Conservation (phyloP, 2,329 filamentous ascomycete genomes). For the Trichoderma citrinoviride region DNA sequence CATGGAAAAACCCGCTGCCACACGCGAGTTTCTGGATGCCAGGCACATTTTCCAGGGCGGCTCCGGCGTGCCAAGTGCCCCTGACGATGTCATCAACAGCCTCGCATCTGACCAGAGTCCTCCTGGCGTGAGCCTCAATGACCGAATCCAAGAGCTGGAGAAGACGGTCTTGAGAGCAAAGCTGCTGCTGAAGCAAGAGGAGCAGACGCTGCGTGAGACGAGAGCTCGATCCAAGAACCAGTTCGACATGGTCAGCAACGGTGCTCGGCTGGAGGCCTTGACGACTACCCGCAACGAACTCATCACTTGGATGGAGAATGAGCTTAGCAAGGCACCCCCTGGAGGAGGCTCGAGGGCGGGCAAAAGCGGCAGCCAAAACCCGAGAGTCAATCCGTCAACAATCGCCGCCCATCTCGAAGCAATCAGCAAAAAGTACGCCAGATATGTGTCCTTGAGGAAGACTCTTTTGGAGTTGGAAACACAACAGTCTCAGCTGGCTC, state of each 20-base stretch:
- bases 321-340: slow-evolving; percentile 53
- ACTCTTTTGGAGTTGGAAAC: slow-evolving; percentile 45
- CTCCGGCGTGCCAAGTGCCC: slow-evolving; percentile 48
- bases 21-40: slow-evolving; percentile 49
- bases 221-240: slow-evolving; percentile 40
- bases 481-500: slow-evolving; percentile 32
- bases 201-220: slow-evolving; percentile 51
- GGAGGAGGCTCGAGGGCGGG: slow-evolving; percentile 31
- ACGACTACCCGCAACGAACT: slow-evolving; percentile 56
- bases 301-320: slow-evolving; percentile 64
- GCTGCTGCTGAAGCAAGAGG: slow-evolving; percentile 54
- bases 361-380: not conserved
- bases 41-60: slow-evolving; percentile 47
- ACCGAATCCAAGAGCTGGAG: slow-evolving; percentile 52
- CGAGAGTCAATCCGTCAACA: slow-evolving; percentile 9
- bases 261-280: slow-evolving; percentile 51
- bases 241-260: slow-evolving; percentile 38
- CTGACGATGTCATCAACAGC: slow-evolving; percentile 50
- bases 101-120: slow-evolving; percentile 44
- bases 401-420: slow-evolving; percentile 38
- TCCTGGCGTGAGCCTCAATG: slow-evolving; percentile 44
- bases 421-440: slow-evolving; percentile 54
- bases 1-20: slow-evolving; percentile 50
- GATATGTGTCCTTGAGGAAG: slow-evolving; percentile 51
- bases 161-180: slow-evolving; percentile 59